A percentile compares a stretch with the other conserved stretches of the same genome.
Evolutionary conservation across 2,329 filamentous ascomycete species (phyloP).

Genomic region (Cladorrhinum sp.): DNA sequence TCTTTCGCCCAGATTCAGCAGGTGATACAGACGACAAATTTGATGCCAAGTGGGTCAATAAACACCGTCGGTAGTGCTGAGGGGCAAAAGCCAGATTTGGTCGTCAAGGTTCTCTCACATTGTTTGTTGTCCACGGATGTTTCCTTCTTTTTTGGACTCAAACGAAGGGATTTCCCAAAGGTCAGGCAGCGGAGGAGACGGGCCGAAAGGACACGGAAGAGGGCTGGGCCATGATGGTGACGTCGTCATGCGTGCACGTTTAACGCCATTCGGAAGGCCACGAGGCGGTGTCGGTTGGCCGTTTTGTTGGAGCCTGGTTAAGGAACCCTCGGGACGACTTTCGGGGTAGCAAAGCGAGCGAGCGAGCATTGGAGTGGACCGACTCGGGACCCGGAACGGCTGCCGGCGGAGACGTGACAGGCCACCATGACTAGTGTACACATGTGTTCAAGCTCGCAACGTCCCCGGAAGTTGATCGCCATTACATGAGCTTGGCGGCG

Average conservation of each 20-base stretch:
- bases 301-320: not conserved
- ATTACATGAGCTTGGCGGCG: conserved; percentile 6
- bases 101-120: not conserved
- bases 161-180: not conserved
- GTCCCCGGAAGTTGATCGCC: not conserved
- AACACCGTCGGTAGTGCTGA: conserved; percentile 1
- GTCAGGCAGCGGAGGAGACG: not conserved
- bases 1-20: conserved; percentile 20
- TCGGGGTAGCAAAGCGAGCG: not conserved
- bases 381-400: conserved; percentile 3
- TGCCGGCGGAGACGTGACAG: not conserved
- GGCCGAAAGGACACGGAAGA: not conserved
- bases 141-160: not conserved
- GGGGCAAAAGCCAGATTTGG: not conserved
- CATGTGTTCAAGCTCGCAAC: not conserved
- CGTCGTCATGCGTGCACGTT: not conserved
- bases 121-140: not conserved
- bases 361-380: not conserved
- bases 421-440: not conserved
- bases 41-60: conserved; percentile 10
- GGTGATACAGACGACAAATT: conserved; percentile 19
- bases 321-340: not conserved
- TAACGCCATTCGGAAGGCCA: not conserved
- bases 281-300: not conserved
- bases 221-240: not conserved